These are phyloP conservation scores for Melaleuca quinquenervia DNA, from an alignment of 345 rosid species.

Conservation along the genomic window DNA sequence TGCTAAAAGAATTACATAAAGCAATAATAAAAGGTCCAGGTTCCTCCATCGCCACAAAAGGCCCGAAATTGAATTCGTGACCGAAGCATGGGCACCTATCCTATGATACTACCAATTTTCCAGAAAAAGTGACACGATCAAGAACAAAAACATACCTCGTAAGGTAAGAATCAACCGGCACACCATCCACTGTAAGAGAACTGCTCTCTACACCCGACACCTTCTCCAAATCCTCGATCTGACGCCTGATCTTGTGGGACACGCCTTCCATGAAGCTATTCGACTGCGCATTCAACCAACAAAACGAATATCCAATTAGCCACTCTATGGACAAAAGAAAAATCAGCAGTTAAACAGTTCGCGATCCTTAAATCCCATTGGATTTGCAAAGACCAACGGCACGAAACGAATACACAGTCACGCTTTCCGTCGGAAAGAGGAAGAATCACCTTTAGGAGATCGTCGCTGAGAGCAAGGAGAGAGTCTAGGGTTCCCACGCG, in stretches of 20 bases:
- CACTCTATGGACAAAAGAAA: neutral
- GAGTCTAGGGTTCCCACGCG: slow-evolving; percentile 98
- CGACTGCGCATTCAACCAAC: slow-evolving; percentile 40
- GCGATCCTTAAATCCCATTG: neutral
- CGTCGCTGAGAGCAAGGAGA: slow-evolving; percentile 91
- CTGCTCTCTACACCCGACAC: slow-evolving; percentile 72
- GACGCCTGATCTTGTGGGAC: slow-evolving; percentile 91
- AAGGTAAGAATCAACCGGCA: slow-evolving; percentile 94
- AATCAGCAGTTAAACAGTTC: neutral
- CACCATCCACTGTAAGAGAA: slow-evolving; percentile 87
- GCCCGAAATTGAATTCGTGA: neutral
- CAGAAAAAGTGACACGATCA: neutral
- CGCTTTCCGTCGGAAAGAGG: neutral
- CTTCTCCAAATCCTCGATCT: slow-evolving; percentile 96
- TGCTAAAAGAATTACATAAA: neutral
- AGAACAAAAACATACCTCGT: slow-evolving; percentile 46
- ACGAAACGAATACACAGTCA: too few species aligned
- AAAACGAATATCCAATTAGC: neutral
- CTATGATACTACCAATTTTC: neutral
- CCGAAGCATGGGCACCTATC: neutral
- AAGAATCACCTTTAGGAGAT: slow-evolving; percentile 65
- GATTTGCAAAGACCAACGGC: neutral
- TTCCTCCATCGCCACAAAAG: neutral
- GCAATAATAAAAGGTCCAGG: neutral
- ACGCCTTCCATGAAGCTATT: slow-evolving; percentile 88